phyloP scores from a whole-genome alignment of 305 asterid genomes.

The Fraxinus paxiana region DNA sequence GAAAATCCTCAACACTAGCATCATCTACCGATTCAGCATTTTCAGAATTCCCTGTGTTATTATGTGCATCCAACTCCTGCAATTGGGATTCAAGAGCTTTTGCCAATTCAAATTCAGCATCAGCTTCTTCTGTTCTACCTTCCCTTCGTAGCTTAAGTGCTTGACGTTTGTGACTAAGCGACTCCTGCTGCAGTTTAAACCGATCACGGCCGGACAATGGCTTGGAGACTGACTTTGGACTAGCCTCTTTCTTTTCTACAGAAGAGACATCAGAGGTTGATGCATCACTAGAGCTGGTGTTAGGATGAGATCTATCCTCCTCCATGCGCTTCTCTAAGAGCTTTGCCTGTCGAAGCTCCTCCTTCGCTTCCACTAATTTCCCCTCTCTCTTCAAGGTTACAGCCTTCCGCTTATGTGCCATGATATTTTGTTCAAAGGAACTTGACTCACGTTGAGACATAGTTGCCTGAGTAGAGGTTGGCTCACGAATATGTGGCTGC shows the following conservation, averaged over 20 bases:
- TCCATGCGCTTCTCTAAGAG: conserved; percentile 60
- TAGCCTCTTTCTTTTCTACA: conserved; percentile 46
- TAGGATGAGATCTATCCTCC: conserved; percentile 29
- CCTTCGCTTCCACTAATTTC: conserved; percentile 83
- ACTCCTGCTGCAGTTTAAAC: conserved; percentile 83
- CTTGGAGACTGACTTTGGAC: conserved; percentile 56
- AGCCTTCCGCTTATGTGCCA: conserved; percentile 78
- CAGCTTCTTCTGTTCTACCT: conserved; percentile 88
- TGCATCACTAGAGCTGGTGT: conserved; percentile 34
- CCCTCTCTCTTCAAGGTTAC: conserved; percentile 83
- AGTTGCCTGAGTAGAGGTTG: conserved; percentile 28
- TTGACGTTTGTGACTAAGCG: conserved; percentile 83
- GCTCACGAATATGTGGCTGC: conserved; percentile 30
- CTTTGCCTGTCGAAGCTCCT: conserved; percentile 85
- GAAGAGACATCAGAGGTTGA: conserved; percentile 38
- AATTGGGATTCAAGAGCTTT: conserved; percentile 72
- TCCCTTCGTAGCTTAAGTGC: conserved; percentile 90
- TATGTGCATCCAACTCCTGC: conserved; percentile 51
- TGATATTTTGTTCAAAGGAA: conserved; percentile 58
- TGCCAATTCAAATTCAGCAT: conserved; percentile 77
- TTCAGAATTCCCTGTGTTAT: conserved; percentile 32
- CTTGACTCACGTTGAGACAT: conserved; percentile 33
- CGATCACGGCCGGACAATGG: conserved; percentile 72
- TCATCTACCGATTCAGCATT: conserved; percentile 39
- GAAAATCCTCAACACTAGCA: conserved; percentile 73